Evolutionary conservation across 176 grass and related monocot species (phyloP).

Genomic region (Neostapfia colusana): DNA sequence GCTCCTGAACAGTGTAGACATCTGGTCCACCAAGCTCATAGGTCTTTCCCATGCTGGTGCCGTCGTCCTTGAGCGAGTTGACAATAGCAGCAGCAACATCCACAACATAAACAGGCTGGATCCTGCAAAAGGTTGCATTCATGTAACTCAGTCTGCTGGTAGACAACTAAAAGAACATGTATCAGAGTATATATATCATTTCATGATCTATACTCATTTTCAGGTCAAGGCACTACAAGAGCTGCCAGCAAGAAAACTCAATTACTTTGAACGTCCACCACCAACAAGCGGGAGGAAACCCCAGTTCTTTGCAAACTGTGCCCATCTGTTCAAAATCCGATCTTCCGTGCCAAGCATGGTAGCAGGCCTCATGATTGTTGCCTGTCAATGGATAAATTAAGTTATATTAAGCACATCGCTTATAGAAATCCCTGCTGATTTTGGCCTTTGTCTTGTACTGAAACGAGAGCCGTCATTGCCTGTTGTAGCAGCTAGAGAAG

Average conservation of each 20-base stretch:
- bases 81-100: constrained; percentile 94
- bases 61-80: constrained; percentile 92
- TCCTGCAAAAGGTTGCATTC: constrained; percentile 51
- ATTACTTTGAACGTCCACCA: constrained; percentile 77
- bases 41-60: constrained; percentile 81
- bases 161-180: constrained; percentile 7
- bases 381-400: constrained; percentile 47
- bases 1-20: constrained; percentile 75
- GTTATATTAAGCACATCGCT: neutral
- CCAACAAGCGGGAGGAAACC: constrained; percentile 79
- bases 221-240: constrained; percentile 1
- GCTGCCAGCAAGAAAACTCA: constrained; percentile 22
- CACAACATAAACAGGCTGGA: constrained; percentile 94
- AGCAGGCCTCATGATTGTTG: constrained; percentile 91
- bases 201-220: constrained; percentile 21
- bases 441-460: neutral
- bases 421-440: constrained; percentile 4
- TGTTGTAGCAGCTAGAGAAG: neutral
- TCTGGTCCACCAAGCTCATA: constrained; percentile 94
- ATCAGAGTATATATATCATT: neutral
- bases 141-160: constrained; percentile 32
- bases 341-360: constrained; percentile 92
- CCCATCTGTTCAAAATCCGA: constrained; percentile 91
- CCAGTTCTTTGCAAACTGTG: constrained; percentile 78
- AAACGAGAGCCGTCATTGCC: constrained; percentile 4